Percentiles rank a stretch among this genome's conserved stretches.
phyloP scores from a whole-genome alignment of 2,329 filamentous ascomycete genomes.

The Clarireedia hainanense region DNA sequence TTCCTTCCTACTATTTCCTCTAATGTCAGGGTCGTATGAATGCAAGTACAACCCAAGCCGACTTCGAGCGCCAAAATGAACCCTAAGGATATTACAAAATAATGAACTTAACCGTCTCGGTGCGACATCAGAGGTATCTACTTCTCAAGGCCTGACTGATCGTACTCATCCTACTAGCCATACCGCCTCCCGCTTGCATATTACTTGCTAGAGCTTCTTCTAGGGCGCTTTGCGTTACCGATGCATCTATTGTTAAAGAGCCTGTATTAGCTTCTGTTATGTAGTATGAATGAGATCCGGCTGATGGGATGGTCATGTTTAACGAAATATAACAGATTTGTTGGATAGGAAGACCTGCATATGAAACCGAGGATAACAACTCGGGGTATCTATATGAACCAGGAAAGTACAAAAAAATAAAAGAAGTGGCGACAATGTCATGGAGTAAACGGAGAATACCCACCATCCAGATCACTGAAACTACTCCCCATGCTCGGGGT shows the following conservation, averaged over 20 bases:
- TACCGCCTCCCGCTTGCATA: conserved; percentile 51
- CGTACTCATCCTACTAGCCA: conserved; percentile 57
- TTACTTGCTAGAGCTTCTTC: conserved; percentile 71
- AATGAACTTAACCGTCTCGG: too few relatives aligned
- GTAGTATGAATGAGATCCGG: not conserved
- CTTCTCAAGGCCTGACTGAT: conserved; percentile 59
- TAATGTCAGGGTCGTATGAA: too few relatives aligned
- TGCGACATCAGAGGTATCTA: conserved; percentile 38
- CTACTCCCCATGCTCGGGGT: conserved; percentile 75
- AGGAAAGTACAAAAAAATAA: not conserved
- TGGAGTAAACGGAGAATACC: conserved; percentile 10
- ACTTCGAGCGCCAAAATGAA: too few relatives aligned
- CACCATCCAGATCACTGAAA: conserved; percentile 77
- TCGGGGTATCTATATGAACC: not conserved
- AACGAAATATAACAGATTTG: not conserved
- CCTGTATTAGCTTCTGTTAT: conserved; percentile 2
- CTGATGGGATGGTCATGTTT: not conserved
- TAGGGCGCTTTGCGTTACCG: conserved; percentile 71
- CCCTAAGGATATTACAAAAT: too few relatives aligned
- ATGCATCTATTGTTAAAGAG: conserved; percentile 47
- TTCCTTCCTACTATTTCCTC: too few relatives aligned
- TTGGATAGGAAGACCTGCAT: not conserved
- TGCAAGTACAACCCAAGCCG: too few relatives aligned
- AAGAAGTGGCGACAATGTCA: not conserved
- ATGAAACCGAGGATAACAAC: not conserved